Evolutionary conservation across 2,329 filamentous ascomycete genomes (phyloP).

Genomic region (Aureobasidium musti): DNA sequence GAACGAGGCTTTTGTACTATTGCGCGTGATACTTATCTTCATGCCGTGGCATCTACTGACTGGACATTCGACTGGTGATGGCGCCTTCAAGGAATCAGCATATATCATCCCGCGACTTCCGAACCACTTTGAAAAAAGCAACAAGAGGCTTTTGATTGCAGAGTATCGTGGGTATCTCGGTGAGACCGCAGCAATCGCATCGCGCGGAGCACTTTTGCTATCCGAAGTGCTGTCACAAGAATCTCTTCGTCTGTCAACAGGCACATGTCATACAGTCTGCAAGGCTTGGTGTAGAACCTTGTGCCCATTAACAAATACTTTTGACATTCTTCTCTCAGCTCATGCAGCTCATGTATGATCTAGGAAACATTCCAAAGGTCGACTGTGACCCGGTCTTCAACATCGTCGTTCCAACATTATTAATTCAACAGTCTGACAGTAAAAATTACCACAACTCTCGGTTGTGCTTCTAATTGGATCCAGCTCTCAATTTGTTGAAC

Average conservation of each 20-base stretch:
- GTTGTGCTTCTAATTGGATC: not conserved
- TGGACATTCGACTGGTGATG: not conserved
- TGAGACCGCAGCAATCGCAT: not conserved
- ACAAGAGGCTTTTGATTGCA: not conserved
- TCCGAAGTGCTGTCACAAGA: not conserved
- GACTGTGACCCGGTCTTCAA: not conserved
- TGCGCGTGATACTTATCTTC: not conserved
- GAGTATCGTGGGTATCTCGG: not conserved
- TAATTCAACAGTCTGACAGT: not conserved
- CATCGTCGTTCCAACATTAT: not conserved
- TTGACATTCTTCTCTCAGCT: not conserved
- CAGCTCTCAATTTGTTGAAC: conserved; percentile 5
- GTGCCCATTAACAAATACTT: conserved; percentile 14
- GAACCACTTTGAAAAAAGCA: not conserved
- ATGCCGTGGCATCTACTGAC: conserved; percentile 7
- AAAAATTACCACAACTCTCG: not conserved
- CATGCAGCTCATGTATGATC: not conserved
- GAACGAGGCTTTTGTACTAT: conserved; percentile 13
- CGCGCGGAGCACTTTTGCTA: not conserved
- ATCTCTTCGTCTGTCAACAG: no score
- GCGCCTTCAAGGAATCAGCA: not conserved
- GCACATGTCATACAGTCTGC: not conserved
- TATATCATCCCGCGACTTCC: not conserved
- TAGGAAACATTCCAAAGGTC: not conserved
- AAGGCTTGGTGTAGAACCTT: not conserved